Evolutionary conservation across 345 rosid genomes (phyloP), one percentile per base, ranked within the genome.

Genomic region (Populus nigra): DNA sequence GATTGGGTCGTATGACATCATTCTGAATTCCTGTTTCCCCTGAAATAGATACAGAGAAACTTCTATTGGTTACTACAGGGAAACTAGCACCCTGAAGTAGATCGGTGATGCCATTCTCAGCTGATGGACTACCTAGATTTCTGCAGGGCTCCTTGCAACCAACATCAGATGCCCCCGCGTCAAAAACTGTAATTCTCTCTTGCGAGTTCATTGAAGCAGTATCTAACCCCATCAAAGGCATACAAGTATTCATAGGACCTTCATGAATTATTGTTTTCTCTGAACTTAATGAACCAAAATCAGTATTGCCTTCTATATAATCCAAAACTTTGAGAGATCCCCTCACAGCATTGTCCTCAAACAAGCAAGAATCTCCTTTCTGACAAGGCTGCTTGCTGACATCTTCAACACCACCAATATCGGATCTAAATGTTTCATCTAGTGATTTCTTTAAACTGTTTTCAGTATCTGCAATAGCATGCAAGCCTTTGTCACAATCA

Each of bases 21-120:
- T 74, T 69, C 66, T 53, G 67, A 65, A 25, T 16, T 22, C 65
- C 33, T 47, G 72, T 62, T 76, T 80, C 86, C 66, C 62, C 86
- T 27, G 65, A 75, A 67, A 20, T 79, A 8, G 82, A 69, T 17
- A 27, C 61, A 71, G 43, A 25, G n/a, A 71, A 62, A 47, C 71
- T 43, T 31, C 65, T 68, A 49, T 57, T 18, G 27, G 73, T 33
- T 16, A 68, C 75, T 39, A 16, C 72, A 29, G 70, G 75, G 75
- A 33, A 72, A 49, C 50, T 70, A 68, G 67, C 65, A 43, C 29
- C 59, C 8, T 70, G 50, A 73, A 31, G 31, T 55, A 63, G 82
- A 82, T 85, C 87, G 13, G 27, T 73, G 69, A 45, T 75, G 84
- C 31, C 78, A 78, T 78, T 77, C 76, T 83, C 82, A 72, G 70